Evolutionary conservation across 306 rosid species (phyloP), one percentile per base, ranked within the genome.

Genomic region (Citrullus mucosospermus): DNA sequence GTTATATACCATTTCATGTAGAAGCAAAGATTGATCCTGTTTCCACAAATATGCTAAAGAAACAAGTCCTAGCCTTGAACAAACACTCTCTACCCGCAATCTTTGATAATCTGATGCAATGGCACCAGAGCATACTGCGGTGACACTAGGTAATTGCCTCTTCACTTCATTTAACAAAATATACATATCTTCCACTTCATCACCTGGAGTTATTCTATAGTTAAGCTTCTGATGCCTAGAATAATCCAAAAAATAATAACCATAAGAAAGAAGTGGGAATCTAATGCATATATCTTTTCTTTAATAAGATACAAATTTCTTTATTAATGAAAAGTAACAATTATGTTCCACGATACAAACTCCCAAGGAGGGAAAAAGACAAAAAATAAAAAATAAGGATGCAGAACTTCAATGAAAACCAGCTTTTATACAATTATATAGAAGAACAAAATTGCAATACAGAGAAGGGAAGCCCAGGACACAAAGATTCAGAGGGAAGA

Each of bases 61-160:
- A 89, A 95, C 97, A 88, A 95, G 95, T 79, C 97, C 97, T 85
- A 95, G 91, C 96, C 98, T 92, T 80, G 98, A 87, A 89, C 98
- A 95, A 44, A 95, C 90, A 92, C 95, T 87, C 89, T 95, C 98
- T 71, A 95, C 98, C 69, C 98, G 91, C 83, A 95, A 85, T 84
- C 98, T 88, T 84, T 95, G 97, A 85, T 95, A 95, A 81, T 95
- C 96, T 57, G 98, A 95, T 82, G 97, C 98, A 88, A 95, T 92
- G 84, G 98, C 98, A 79, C 98, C 98, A 60, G 98, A 95, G 34
- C 89, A 90, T 68, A 95, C 97, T 44, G 97, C 98, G 14, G 83
- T 83, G 63, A 92, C 88, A 44, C 90, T 85, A 46, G 98, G 96
- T 80, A 92, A 88, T 90, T 89, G 88, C 86, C 87, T 87, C 86